Conservation (phyloP, 176 grass and related monocot species). For the Zoysia pacifica region DNA sequence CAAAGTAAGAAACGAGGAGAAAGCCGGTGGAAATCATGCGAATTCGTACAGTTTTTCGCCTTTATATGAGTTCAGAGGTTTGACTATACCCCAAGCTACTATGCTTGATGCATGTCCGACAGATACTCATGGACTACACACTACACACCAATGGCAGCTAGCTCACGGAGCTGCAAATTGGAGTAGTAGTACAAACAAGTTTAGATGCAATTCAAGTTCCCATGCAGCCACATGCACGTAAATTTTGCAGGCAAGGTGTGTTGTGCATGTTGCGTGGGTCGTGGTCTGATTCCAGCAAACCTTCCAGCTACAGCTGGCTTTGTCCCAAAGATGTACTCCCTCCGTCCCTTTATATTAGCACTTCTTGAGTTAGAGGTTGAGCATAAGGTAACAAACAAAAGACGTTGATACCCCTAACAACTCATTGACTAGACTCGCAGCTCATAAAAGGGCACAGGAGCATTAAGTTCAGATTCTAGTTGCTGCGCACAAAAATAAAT, state of each 20-base stretch:
- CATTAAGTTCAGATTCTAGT: too few species aligned
- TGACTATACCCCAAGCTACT: slow-evolving; percentile 40
- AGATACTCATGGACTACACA: slow-evolving; percentile 17
- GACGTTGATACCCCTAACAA: too few species aligned
- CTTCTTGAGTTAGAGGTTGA: too few species aligned
- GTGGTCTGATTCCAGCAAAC: slow-evolving; percentile 33
- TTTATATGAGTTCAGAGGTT: slow-evolving; percentile 51
- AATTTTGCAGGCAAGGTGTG: slow-evolving; percentile 29
- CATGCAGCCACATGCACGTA: slow-evolving; percentile 43
- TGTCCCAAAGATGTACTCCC: slow-evolving; percentile 32
- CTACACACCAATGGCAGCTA: too few species aligned
- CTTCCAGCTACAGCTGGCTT: slow-evolving; percentile 37
- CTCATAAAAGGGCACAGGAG: too few species aligned
- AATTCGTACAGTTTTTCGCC: slow-evolving; percentile 29
- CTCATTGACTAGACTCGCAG: too few species aligned
- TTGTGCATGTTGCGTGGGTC: not conserved
- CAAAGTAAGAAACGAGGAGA: slow-evolving; percentile 1
- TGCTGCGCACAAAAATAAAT: too few species aligned
- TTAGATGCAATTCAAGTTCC: slow-evolving; percentile 53
- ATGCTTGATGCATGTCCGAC: slow-evolving; percentile 5
- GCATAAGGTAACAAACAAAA: too few species aligned
- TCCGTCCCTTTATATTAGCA: too few species aligned
- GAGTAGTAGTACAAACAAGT: slow-evolving; percentile 6
- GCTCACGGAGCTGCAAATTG: not conserved
- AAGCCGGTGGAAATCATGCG: slow-evolving; percentile 36